Percentiles rank a stretch among this genome's conserved stretches.
phyloP scores from a whole-genome alignment of 2,329 filamentous ascomycete genomes.

The Colletotrichum chrysophilum region DNA sequence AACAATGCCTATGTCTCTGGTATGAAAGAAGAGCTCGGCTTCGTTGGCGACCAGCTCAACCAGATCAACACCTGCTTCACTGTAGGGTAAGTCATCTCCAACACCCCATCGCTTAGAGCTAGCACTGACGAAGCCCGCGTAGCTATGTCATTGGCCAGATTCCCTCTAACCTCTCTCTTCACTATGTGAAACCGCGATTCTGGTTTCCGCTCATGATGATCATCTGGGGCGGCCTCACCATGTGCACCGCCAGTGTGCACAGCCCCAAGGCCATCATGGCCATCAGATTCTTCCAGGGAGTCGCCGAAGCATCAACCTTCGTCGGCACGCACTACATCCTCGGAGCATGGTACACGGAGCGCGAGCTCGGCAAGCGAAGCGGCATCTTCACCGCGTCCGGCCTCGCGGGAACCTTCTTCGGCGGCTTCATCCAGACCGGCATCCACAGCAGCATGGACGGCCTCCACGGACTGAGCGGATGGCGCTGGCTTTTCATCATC shows the following conservation, averaged over 20 bases:
- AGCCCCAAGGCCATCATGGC: slow-evolving; percentile 60
- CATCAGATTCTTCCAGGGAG: slow-evolving; percentile 43
- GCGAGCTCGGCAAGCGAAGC: slow-evolving; percentile 66
- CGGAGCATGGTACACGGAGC: slow-evolving; percentile 64
- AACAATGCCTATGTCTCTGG: slow-evolving; percentile 43
- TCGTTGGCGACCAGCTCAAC: slow-evolving; percentile 46
- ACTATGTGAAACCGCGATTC: slow-evolving; percentile 66
- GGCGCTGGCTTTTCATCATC: slow-evolving; percentile 36
- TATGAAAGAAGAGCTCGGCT: slow-evolving; percentile 40
- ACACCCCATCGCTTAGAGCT: accelerated
- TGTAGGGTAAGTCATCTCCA: slow-evolving; percentile 36
- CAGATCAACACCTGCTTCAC: slow-evolving; percentile 58
- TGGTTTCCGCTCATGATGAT: slow-evolving; percentile 70
- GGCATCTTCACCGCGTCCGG: slow-evolving; percentile 68
- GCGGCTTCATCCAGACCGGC: slow-evolving; percentile 65
- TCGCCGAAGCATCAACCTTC: slow-evolving; percentile 44
- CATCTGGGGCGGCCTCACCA: slow-evolving; percentile 68
- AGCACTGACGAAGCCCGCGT: not conserved
- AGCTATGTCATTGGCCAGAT: slow-evolving; percentile 61
- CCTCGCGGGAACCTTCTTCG: slow-evolving; percentile 64
- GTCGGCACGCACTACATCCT: slow-evolving; percentile 49
- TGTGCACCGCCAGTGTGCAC: slow-evolving; percentile 60
- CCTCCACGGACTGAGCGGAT: slow-evolving; percentile 32
- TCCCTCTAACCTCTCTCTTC: slow-evolving; percentile 65
- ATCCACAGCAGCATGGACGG: slow-evolving; percentile 51